These are phyloP conservation scores for Basipetospora chlamydospora DNA, from an alignment of 2,329 filamentous ascomycete species.

Conservation along the genomic window DNA sequence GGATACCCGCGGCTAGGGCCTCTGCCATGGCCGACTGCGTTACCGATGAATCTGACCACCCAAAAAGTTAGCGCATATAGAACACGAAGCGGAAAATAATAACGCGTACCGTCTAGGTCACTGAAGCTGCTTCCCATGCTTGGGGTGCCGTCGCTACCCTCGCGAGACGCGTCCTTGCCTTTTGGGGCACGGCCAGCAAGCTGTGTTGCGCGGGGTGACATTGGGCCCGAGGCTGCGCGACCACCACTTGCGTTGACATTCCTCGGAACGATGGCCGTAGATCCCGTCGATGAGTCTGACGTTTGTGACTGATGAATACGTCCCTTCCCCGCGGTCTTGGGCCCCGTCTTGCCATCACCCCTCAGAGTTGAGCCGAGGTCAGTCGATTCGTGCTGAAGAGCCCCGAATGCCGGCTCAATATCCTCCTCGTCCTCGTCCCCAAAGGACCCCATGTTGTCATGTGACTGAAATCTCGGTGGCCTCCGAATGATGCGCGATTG, in stretches of 20 bases:
- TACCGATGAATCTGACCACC: conserved; percentile 52
- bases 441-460: conserved; percentile 21
- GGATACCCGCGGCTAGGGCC: conserved; percentile 58
- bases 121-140: conserved; percentile 81
- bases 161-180: conserved; percentile 35
- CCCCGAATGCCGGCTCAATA: conserved; percentile 40
- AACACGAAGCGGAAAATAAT: conserved; percentile 3
- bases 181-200: conserved; percentile 41
- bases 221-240: conserved; percentile 24
- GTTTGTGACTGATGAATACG: conserved; percentile 34
- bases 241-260: conserved; percentile 19
- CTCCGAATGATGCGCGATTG: conserved; percentile 47
- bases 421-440: conserved; percentile 44
- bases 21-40: conserved; percentile 72
- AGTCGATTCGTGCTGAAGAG: conserved; percentile 25
- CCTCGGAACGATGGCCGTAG: conserved; percentile 24
- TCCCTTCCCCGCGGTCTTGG: conserved; percentile 15
- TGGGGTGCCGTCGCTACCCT: conserved; percentile 58
- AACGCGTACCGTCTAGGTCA: conserved; percentile 55
- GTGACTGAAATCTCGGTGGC: conserved; percentile 32
- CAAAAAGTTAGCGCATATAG: not conserved
- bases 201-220: conserved; percentile 46
- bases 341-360: conserved; percentile 20
- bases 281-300: conserved; percentile 48
- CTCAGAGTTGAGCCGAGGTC: conserved; percentile 39